These are phyloP conservation scores for Selaginella moellendorffii DNA, from an alignment of 75 land plant species.

Conservation along the genomic window DNA sequence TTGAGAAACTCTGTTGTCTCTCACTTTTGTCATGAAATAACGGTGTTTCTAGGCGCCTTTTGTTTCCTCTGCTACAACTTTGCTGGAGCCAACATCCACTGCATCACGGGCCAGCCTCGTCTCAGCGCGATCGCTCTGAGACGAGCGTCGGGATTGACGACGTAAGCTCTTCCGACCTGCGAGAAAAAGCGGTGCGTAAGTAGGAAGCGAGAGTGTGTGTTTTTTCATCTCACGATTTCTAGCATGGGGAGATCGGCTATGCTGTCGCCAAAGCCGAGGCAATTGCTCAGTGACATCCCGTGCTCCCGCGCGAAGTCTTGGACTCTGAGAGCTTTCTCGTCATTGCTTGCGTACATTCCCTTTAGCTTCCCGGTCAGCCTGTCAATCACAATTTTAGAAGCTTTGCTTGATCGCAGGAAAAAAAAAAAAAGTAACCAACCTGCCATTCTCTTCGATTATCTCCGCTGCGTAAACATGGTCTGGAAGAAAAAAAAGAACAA, in stretches of 20 bases:
- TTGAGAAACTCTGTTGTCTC: too few species aligned
- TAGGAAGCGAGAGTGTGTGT: background rate
- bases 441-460: conserved; percentile 18
- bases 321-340: conserved; percentile 21
- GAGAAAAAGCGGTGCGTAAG: background rate
- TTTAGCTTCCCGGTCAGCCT: conserved; percentile 25
- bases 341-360: conserved; percentile 19
- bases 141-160: conserved; percentile 22
- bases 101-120: conserved; percentile 20
- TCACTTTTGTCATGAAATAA: too few species aligned
- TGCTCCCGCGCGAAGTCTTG: conserved; percentile 12
- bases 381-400: background rate
- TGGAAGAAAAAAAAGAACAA: too few species aligned
- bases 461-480: conserved; percentile 24
- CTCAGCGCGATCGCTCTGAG: conserved; percentile 16
- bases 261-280: conserved; percentile 26
- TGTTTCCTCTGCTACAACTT: background rate
- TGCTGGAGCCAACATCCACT: conserved; percentile 13
- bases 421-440: conserved; percentile 4
- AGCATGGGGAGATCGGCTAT: conserved; percentile 25
- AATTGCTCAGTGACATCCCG: conserved; percentile 14
- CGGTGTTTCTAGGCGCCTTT: too few species aligned
- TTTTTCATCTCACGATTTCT: conserved; percentile 17
- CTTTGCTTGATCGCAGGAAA: too few species aligned
- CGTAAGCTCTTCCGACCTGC: conserved; percentile 22